Evolutionary conservation across 169 alveolate species (phyloP), one percentile per base, ranked within the genome.

Genomic region (Toxoplasma gondii): DNA sequence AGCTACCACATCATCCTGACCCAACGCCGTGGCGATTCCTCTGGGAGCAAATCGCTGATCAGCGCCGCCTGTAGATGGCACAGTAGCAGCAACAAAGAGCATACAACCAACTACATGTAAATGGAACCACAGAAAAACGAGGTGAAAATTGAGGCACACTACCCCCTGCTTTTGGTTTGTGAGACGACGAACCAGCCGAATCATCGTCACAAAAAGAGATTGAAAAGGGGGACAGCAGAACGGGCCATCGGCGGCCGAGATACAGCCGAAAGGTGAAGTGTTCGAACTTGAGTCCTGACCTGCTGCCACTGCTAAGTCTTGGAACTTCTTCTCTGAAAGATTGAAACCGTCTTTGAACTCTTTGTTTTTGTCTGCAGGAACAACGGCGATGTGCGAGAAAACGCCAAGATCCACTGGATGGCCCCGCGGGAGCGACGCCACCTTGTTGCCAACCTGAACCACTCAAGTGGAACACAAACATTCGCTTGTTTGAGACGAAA

Each of bases 51-150:
- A 88, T 45, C 80, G 92, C 12, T 82, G 16, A 41, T 84, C 67
- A 12, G 92, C 95, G n/a, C 95, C 95, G 0, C 95, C 95, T 92
- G 81, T 41, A 43, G 27, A 16, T 0, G 45, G 7, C 41, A 78
- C 1, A 9, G 58, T 17, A 49, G 10, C 58, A 9, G 58, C 27
- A 49, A 49, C 58, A 49, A 49, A 12, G 58, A 49, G 22, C 58
- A 49, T 17, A 49, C 12, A 49, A 49, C 58, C 12, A 9, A 17
- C 27, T 12, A 5, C 0, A 17, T 9, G 22, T 0, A 49, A 49
- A 49, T 9, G 58, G 1, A 17, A 49, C 58, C 27, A 49, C 58
- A 39, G 58, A 49, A 49, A 49, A 17, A 49, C 22, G 0, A 49
- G 12, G 22, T 49, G 58, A 49, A 49, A 49, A 49, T 17, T 49